Evolutionary conservation across 1,139 yeast genomes (phyloP).

Genomic region (Sugiyamaella xylanicola): DNA sequence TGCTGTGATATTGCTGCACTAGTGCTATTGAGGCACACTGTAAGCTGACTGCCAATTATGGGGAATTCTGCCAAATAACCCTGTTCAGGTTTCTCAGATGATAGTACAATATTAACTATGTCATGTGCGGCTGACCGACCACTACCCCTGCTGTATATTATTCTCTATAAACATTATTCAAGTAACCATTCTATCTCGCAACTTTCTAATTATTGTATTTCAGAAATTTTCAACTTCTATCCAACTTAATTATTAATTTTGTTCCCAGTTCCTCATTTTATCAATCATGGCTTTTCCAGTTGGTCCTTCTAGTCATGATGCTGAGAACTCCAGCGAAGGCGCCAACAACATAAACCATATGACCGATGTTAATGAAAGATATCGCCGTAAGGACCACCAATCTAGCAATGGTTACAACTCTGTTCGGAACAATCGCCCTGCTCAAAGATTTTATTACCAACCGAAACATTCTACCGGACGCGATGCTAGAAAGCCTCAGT

Average conservation of each 20-base stretch:
- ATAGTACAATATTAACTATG: no score
- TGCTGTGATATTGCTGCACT: no score
- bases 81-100: no score
- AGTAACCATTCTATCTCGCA: not conserved
- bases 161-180: not conserved
- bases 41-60: no score
- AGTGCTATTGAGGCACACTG: no score
- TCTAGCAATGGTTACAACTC: not conserved
- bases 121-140: not conserved
- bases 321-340: not conserved
- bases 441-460: not conserved
- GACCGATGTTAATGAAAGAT: not conserved
- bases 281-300: slow-evolving; percentile 13
- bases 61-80: no score
- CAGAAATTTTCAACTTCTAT: no score
- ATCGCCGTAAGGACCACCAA: not conserved
- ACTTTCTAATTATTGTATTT: not conserved
- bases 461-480: not conserved
- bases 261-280: not conserved
- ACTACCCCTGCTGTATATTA: not conserved
- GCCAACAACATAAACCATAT: not conserved
- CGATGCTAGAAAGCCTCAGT: not conserved
- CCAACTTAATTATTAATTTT: no score
- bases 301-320: not conserved
- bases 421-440: not conserved